Base-by-base conservation (phyloP, 2,329 filamentous ascomycete species). In the Ascocoryne sarcoides region DNA sequence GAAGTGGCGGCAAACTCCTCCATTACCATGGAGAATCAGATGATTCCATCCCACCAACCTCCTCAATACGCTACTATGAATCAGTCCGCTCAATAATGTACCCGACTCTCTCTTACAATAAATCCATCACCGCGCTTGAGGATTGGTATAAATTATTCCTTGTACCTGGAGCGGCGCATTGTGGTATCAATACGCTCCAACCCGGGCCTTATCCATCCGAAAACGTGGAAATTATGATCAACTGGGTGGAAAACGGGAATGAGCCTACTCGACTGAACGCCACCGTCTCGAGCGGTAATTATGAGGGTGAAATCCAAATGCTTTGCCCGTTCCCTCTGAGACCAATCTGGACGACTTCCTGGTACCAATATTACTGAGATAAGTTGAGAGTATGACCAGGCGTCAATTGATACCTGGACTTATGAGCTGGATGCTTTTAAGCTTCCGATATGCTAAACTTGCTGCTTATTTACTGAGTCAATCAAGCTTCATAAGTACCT, bases 201-300 rank as follows among this genome's bases (percentile, higher is more conserved):
- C 66, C 66, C 0, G 45, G 45, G 2, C 47, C 48, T 4, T 51
- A 38, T 32, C 49, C 47, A n/a, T 67, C 76, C 46, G 76, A 76
- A 4, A 79, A 84, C 31, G 76, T 84, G 58, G 75, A 79, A 2
- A 83, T 78, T 2, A 76, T 78, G 14, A 83, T 86, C 54, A 76
- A 84, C 53, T 84, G 70, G 52, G 65, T 86, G 9, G 73, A 71
- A 48, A 84, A 82, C 46, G 81, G 58, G 12, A 47, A 60, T 17
- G 50, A 48, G 44, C 64, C 63, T 1, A 32, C 37, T 4, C 55
- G 54, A 2, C 58, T 67, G n/a, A 66, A 66, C 47, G 61, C 61
- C 9, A 65, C 62, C 8, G 52, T 60, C 9, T 51, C 32, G 3
- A 52, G 53, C 3, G 60, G 59, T 16, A 39, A 46, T 14, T 53